Evolutionary conservation across 208 protist species (phyloP).

Genomic region (Acanthamoeba royreba): DNA sequence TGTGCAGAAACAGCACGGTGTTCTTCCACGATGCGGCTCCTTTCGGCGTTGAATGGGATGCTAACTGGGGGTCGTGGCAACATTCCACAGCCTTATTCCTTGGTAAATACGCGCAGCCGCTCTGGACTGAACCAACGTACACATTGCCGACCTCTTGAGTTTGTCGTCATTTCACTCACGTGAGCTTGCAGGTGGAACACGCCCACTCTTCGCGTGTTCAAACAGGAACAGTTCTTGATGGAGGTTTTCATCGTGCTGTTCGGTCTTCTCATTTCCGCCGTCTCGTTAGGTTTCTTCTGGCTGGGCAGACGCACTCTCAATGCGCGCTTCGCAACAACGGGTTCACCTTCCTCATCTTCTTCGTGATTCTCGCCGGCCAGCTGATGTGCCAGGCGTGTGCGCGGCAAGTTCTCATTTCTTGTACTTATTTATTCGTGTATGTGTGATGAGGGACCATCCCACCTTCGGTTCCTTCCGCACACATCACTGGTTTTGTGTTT

Average conservation of each 20-base stretch:
- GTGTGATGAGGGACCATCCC: too few species aligned
- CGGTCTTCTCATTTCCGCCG: background rate
- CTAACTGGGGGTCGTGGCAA: background rate
- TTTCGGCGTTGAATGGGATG: background rate
- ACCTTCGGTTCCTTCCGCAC: too few species aligned
- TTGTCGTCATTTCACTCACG: too few species aligned
- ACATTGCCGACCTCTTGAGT: too few species aligned
- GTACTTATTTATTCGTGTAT: too few species aligned
- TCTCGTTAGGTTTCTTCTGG: slow-evolving; percentile 1
- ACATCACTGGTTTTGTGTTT: too few species aligned
- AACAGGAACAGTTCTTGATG: background rate
- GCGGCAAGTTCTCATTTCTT: too few species aligned
- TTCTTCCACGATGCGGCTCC: slow-evolving; percentile 24
- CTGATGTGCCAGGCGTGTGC: too few species aligned
- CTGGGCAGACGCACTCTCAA: background rate
- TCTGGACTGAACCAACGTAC: slow-evolving; percentile 37
- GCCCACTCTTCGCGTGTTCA: background rate
- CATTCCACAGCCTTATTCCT: background rate
- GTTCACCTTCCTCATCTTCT: background rate
- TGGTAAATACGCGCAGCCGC: background rate
- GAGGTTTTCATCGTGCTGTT: background rate
- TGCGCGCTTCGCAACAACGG: background rate
- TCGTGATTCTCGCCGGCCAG: too few species aligned
- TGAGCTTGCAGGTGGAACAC: background rate
- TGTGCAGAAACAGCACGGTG: background rate